These are phyloP conservation scores for Rhizopus arrhizus DNA, from an alignment of 371 early-diverging fungal genomes.

Conservation along the genomic window DNA sequence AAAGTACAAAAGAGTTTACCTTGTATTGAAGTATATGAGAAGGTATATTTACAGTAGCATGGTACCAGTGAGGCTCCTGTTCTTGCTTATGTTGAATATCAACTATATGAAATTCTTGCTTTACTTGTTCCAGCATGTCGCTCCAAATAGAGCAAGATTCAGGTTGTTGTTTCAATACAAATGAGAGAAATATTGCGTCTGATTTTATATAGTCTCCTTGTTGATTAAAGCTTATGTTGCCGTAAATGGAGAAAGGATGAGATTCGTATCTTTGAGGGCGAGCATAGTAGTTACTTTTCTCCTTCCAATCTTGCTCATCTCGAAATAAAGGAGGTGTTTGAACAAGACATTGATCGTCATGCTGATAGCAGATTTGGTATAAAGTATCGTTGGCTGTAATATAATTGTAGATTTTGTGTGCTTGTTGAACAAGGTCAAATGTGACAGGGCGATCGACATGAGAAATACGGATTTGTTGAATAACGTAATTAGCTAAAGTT, in stretches of 20 bases:
- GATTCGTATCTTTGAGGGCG: conserved; percentile 5
- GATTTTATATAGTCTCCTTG: conserved; percentile 42
- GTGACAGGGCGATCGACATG: conserved; percentile 27
- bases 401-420: conserved; percentile 19
- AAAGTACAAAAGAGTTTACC: conserved; percentile 9
- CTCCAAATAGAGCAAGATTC: conserved; percentile 24
- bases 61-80: conserved; percentile 12
- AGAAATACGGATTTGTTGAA: conserved; percentile 41
- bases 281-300: conserved; percentile 21
- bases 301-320: conserved; percentile 36
- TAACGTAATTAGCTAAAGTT: conserved; percentile 26
- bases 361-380: conserved; percentile 27
- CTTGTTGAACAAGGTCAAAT: conserved; percentile 29
- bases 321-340: conserved; percentile 53
- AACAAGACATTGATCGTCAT: conserved; percentile 47
- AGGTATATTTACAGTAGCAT: conserved; percentile 14
- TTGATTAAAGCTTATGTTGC: conserved; percentile 38
- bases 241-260: conserved; percentile 54
- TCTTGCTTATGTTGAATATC: conserved; percentile 1
- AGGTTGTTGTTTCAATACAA: conserved; percentile 23
- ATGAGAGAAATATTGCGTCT: conserved; percentile 46
- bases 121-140: conserved; percentile 17
- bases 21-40: conserved; percentile 37
- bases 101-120: conserved; percentile 16
- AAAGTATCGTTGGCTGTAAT: conserved; percentile 16